phyloP scores from a whole-genome alignment of 2,329 filamentous ascomycete species.

The Aspergillus nomiae region DNA sequence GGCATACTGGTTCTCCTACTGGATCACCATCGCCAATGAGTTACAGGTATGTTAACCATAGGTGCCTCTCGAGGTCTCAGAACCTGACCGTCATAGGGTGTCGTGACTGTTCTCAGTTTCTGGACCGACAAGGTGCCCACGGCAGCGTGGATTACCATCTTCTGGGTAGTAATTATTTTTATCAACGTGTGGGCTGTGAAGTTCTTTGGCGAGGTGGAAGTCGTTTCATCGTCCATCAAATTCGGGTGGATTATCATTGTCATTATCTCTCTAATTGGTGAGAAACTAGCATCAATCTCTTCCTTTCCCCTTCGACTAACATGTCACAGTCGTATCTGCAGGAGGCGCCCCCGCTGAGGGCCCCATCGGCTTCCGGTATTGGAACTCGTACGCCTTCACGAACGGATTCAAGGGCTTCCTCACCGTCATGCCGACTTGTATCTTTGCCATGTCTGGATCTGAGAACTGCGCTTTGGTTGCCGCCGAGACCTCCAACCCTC shows the following conservation, averaged over 20 bases:
- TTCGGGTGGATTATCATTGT: conserved; percentile 53
- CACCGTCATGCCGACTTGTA: conserved; percentile 39
- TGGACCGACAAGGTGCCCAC: conserved; percentile 48
- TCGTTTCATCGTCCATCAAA: conserved; percentile 48
- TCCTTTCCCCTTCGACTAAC: not conserved
- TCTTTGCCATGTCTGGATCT: conserved; percentile 45
- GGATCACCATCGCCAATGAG: conserved; percentile 50
- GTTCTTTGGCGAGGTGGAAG: conserved; percentile 51
- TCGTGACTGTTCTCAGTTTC: conserved; percentile 46
- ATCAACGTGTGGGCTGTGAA: conserved; percentile 47
- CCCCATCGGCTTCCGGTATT: conserved; percentile 50
- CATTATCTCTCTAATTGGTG: conserved; percentile 47
- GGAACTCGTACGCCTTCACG: conserved; percentile 45
- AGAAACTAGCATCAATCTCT: conserved; percentile 1
- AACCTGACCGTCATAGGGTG: conserved; percentile 19
- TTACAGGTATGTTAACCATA: conserved; percentile 28
- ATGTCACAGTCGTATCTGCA: conserved; percentile 44
- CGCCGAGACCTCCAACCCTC: conserved; percentile 48
- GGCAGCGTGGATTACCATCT: conserved; percentile 50
- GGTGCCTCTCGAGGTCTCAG: not conserved
- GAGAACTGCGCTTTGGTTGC: conserved; percentile 49
- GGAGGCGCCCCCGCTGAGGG: conserved; percentile 43
- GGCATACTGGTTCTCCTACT: conserved; percentile 51
- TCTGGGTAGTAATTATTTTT: conserved; percentile 46
- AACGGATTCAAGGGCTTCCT: conserved; percentile 50